A percentile compares a stretch with the other conserved stretches of the same genome.
Conservation (phyloP, 108 stramenopile species). For the Nannochloropsis salina region DNA sequence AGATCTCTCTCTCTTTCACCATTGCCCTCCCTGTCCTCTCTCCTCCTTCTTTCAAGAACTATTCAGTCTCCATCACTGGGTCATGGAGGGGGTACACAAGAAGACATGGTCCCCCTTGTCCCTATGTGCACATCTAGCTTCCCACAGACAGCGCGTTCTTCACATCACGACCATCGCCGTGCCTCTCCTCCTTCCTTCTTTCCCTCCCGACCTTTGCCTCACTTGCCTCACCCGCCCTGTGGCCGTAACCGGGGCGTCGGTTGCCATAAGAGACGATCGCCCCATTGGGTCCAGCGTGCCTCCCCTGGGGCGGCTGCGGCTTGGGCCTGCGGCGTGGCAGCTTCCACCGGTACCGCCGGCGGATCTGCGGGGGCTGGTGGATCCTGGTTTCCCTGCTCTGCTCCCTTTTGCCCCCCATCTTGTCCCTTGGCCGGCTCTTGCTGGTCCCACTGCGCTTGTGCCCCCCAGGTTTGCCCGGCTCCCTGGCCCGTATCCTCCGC, state of each 20-base stretch:
- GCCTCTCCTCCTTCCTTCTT: neutral
- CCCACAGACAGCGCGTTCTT: neutral
- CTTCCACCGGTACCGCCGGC: too few species aligned
- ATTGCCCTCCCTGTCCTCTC: neutral
- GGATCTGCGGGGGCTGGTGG: too few species aligned
- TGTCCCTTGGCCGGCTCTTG: neutral
- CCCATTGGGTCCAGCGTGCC: neutral
- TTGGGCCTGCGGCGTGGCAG: neutral
- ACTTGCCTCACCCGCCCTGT: neutral
- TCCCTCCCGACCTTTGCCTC: neutral
- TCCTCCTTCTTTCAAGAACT: neutral
- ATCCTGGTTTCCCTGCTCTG: neutral
- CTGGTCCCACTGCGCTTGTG: neutral
- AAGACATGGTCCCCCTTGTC: neutral
- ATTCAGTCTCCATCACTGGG: conserved; percentile 33
- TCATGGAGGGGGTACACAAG: neutral
- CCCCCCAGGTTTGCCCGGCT: neutral
- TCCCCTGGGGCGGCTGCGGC: neutral
- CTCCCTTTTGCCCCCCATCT: neutral
- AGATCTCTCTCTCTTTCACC: neutral
- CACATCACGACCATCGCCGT: neutral
- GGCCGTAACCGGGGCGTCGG: neutral
- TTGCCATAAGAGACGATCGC: neutral
- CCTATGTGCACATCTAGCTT: neutral
- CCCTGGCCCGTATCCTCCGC: neutral